Evolutionary conservation across 306 rosid species (phyloP).

Genomic region (Vicia villosa): DNA sequence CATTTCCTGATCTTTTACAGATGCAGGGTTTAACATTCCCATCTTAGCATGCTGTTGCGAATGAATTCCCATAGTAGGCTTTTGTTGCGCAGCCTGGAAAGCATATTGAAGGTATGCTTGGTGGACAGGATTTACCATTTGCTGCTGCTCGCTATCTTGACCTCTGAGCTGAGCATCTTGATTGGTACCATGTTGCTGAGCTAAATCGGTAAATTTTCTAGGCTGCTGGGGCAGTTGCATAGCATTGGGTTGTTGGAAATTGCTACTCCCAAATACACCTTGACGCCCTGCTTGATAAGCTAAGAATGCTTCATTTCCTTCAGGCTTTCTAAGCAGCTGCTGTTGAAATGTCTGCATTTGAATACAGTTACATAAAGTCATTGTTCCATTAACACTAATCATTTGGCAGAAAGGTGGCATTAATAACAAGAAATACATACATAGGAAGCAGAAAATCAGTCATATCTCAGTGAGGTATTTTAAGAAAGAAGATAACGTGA

Average conservation of each 20-base stretch:
- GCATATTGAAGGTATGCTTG: conserved; percentile 95
- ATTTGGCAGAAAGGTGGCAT: neutral
- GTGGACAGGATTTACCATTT: conserved; percentile 71
- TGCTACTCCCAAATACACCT: conserved; percentile 65
- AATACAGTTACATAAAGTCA: conserved; percentile 22
- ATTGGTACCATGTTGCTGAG: conserved; percentile 68
- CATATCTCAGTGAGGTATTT: conserved; percentile 24
- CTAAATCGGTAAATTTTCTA: conserved; percentile 62
- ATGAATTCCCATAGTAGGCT: conserved; percentile 73
- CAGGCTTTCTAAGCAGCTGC: conserved; percentile 81
- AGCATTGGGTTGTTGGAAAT: conserved; percentile 64
- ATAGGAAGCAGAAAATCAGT: conserved; percentile 23
- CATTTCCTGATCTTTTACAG: conserved; percentile 82
- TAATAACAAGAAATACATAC: conserved; percentile 13
- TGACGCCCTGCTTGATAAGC: conserved; percentile 80
- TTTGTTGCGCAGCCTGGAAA: conserved; percentile 84
- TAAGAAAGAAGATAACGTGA: conserved; percentile 25
- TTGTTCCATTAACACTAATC: neutral
- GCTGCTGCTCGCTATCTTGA: conserved; percentile 89
- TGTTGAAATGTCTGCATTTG: conserved; percentile 75
- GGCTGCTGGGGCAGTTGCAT: conserved; percentile 82
- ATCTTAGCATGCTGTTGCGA: conserved; percentile 80
- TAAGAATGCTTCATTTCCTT: conserved; percentile 76
- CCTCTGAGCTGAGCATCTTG: conserved; percentile 71
- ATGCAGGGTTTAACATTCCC: conserved; percentile 71